These are phyloP conservation scores for Nicotiana benthamiana DNA, from an alignment of 257 asterid genomes.

Conservation along the genomic window DNA sequence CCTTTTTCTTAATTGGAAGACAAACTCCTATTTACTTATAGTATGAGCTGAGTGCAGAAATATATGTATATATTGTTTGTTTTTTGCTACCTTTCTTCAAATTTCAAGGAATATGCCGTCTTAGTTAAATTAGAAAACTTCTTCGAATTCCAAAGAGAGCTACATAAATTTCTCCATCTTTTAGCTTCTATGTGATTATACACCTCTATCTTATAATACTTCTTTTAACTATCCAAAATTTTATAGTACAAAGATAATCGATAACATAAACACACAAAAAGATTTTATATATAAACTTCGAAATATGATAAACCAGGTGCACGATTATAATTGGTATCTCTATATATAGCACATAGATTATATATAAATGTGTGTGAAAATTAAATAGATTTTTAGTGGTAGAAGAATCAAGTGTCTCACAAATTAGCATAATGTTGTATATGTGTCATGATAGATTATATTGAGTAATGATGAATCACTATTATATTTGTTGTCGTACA, in stretches of 20 bases:
- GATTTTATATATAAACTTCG: too few relatives aligned
- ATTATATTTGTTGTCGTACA: neutral
- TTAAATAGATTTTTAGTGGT: neutral
- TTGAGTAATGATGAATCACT: neutral
- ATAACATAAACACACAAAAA: too few relatives aligned
- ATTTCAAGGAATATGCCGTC: conserved; percentile 14
- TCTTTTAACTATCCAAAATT: neutral
- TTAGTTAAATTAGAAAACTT: neutral
- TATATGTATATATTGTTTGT: neutral
- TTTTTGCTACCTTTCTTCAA: neutral
- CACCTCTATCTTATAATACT: neutral
- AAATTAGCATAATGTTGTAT: neutral
- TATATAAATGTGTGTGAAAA: neutral
- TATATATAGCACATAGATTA: neutral
- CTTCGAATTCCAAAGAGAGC: neutral
- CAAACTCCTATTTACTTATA: conserved; percentile 12
- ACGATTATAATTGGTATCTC: neutral
- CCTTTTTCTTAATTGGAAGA: conserved; percentile 28
- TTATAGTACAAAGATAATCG: too few relatives aligned
- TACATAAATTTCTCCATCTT: neutral
- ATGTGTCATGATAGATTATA: neutral
- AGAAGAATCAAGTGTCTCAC: neutral
- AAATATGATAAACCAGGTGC: too few relatives aligned
- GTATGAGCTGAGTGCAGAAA: neutral
- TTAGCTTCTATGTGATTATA: too few relatives aligned